Conservation (phyloP, 2,329 filamentous ascomycete species). For the Exserohilum rostratum region DNA sequence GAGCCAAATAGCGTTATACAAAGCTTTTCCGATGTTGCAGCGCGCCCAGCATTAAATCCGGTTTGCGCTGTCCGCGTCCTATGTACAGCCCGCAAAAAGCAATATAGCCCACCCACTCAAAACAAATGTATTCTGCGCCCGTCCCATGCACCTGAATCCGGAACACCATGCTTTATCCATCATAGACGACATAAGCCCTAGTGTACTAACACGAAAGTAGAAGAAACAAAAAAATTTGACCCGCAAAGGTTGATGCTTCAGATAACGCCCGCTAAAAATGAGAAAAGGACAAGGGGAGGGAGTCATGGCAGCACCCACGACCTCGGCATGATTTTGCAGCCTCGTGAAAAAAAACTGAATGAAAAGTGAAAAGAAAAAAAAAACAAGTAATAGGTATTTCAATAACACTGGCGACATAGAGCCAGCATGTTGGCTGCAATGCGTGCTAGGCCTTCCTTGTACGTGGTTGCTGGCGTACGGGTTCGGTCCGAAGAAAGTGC, state of each 20-base stretch:
- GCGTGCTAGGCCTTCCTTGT: slow-evolving; percentile 3
- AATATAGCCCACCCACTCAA: slow-evolving; percentile 12
- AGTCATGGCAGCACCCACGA: slow-evolving; percentile 1
- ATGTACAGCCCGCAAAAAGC: slow-evolving; percentile 11
- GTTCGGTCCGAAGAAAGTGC: slow-evolving; percentile 8
- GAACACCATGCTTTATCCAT: slow-evolving; percentile 26
- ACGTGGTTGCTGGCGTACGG: slow-evolving; percentile 4
- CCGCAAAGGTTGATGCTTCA: slow-evolving; percentile 32
- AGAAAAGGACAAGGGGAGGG: slow-evolving; percentile 11
- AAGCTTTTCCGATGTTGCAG: slow-evolving; percentile 10
- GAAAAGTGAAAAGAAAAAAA: slow-evolving; percentile 4
- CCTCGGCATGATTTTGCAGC: slow-evolving; percentile 1
- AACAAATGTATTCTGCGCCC: slow-evolving; percentile 22
- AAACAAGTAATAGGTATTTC: slow-evolving; percentile 13
- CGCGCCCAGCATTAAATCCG: slow-evolving; percentile 3
- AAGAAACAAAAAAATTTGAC: slow-evolving; percentile 34
- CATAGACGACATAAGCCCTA: slow-evolving; percentile 20
- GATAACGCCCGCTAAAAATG: slow-evolving; percentile 33
- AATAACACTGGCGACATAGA: slow-evolving; percentile 7
- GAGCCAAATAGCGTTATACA: neutral
- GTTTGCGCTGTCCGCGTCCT: slow-evolving; percentile 7
- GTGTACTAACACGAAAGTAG: slow-evolving; percentile 31
- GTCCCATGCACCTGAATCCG: slow-evolving; percentile 26
- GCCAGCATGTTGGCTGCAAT: neutral
- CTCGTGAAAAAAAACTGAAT: slow-evolving; percentile 9